Conservation (phyloP, 495 filamentous ascomycete species). For the Lepraria neglecta region DNA sequence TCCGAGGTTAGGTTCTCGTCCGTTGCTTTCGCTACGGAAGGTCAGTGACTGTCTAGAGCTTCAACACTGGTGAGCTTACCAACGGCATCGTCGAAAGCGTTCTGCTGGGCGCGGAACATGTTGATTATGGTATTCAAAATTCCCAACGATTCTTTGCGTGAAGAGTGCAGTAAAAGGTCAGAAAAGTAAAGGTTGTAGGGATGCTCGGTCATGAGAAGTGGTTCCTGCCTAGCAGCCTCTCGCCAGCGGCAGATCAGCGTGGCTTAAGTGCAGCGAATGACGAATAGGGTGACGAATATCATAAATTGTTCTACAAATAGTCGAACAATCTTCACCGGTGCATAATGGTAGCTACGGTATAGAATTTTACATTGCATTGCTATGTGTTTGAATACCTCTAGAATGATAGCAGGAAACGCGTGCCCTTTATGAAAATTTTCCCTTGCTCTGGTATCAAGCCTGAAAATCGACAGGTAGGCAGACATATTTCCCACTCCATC, state of each 20-base stretch:
- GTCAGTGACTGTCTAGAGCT: conserved; percentile 20
- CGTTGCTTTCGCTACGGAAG: conserved; percentile 78
- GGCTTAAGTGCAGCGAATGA: conserved; percentile 15
- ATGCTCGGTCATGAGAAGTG: neutral
- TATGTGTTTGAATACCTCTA: conserved; percentile 4
- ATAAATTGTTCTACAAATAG: neutral
- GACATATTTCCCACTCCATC: neutral
- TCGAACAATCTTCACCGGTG: neutral
- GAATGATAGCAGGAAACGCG: neutral
- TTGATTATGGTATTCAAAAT: neutral
- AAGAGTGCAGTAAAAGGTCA: neutral
- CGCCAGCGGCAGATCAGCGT: conserved; percentile 13
- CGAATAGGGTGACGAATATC: neutral
- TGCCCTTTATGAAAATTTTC: conserved; percentile 9
- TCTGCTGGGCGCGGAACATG: conserved; percentile 78
- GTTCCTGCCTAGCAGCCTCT: conserved; percentile 10
- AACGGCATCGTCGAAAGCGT: conserved; percentile 75
- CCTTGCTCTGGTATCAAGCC: conserved; percentile 7
- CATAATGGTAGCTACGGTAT: neutral
- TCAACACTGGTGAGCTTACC: conserved; percentile 44
- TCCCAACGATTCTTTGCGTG: neutral
- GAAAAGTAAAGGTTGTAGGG: neutral
- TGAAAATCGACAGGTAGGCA: conserved; percentile 4
- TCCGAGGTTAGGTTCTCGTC: conserved; percentile 97
- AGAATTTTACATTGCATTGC: conserved; percentile 5